These are phyloP conservation scores for Ophiostoma fasciatum DNA, from an alignment of 2,329 filamentous ascomycete genomes.

Conservation along the genomic window DNA sequence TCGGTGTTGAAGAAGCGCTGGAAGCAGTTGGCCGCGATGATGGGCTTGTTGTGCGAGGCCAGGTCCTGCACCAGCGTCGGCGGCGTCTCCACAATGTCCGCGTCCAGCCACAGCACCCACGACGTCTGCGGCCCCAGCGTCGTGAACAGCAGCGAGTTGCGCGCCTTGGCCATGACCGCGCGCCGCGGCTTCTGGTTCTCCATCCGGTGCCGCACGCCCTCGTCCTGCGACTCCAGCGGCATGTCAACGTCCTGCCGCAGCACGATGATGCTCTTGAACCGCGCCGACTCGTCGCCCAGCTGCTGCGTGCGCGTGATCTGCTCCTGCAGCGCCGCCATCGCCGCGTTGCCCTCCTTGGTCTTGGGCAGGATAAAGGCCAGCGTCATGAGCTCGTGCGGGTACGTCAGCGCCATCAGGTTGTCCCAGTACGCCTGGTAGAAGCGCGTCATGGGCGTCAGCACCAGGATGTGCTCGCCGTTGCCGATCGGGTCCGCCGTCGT, in stretches of 20 bases:
- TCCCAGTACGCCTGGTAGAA: slow-evolving; percentile 97
- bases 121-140: slow-evolving; percentile 81
- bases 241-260: slow-evolving; percentile 89
- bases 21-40: slow-evolving; percentile 92
- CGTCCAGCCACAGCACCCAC: slow-evolving; percentile 94
- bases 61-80: slow-evolving; percentile 79
- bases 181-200: slow-evolving; percentile 75
- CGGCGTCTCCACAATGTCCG: slow-evolving; percentile 83
- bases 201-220: slow-evolving; percentile 83
- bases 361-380: slow-evolving; percentile 94
- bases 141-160: slow-evolving; percentile 90
- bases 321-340: slow-evolving; percentile 68
- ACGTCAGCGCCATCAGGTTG: slow-evolving; percentile 68
- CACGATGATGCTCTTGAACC: slow-evolving; percentile 89
- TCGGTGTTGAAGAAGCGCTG: slow-evolving; percentile 64
- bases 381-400: slow-evolving; percentile 89
- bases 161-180: slow-evolving; percentile 80
- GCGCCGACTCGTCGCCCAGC: slow-evolving; percentile 55
- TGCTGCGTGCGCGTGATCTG: slow-evolving; percentile 77
- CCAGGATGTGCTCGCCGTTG: slow-evolving; percentile 74
- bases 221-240: slow-evolving; percentile 64
- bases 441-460: slow-evolving; percentile 81
- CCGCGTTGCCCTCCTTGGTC: slow-evolving; percentile 79
- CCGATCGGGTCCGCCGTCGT: slow-evolving; percentile 59
- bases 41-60: slow-evolving; percentile 70